These are phyloP conservation scores for Salix udensis DNA, from an alignment of 345 rosid genomes.

Conservation along the genomic window DNA sequence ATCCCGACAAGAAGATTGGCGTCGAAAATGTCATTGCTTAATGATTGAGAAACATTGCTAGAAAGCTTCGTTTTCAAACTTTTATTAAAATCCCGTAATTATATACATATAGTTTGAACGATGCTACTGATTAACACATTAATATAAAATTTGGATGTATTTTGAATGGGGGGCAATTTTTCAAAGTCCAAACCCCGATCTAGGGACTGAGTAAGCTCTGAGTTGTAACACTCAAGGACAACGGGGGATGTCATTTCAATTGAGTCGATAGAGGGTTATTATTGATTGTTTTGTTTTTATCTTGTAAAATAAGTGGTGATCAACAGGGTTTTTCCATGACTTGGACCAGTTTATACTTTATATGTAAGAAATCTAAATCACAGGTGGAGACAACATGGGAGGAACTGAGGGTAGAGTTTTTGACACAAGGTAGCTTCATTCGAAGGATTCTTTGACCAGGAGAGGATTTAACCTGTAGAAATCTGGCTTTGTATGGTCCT, in stretches of 20 bases:
- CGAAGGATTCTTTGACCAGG: constrained; percentile 21
- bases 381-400: constrained; percentile 37
- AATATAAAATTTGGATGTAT: constrained; percentile 25
- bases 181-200: constrained; percentile 68
- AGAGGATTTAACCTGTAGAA: background rate
- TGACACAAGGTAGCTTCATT: constrained; percentile 12
- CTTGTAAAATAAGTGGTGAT: background rate
- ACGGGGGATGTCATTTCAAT: constrained; percentile 24
- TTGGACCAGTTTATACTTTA: constrained; percentile 6
- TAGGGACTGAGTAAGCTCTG: constrained; percentile 23
- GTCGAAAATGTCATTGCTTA: constrained; percentile 36
- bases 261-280: constrained; percentile 9
- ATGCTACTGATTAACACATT: background rate
- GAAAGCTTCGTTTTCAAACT: constrained; percentile 37
- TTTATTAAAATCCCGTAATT: background rate
- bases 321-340: background rate
- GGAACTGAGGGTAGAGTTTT: background rate
- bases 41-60: constrained; percentile 34
- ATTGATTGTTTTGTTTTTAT: constrained; percentile 23
- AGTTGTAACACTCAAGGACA: constrained; percentile 17
- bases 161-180: constrained; percentile 55
- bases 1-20: constrained; percentile 33
- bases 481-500: constrained; percentile 19
- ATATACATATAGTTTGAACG: background rate
- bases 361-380: constrained; percentile 12